A percentile compares a stretch with the other conserved stretches of the same genome.
phyloP scores from a whole-genome alignment of 352 stramenopile genomes.

The Phytophthora pluvialis region DNA sequence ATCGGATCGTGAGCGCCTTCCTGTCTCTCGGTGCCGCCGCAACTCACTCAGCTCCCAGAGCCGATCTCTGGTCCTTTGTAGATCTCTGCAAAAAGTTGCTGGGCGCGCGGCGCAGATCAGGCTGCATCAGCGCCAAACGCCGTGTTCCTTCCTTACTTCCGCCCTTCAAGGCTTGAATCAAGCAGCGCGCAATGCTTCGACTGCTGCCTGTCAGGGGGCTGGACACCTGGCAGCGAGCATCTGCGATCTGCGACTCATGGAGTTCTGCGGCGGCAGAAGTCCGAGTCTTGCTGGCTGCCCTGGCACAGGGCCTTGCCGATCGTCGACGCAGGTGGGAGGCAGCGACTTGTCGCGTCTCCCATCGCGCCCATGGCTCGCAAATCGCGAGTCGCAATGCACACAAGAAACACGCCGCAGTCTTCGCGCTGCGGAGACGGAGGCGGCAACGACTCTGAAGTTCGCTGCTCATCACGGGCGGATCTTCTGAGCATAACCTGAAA shows the following conservation, averaged over 20 bases:
- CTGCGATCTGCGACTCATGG: neutral
- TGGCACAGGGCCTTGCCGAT: constrained; percentile 10
- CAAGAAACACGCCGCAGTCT: neutral
- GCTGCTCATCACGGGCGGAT: neutral
- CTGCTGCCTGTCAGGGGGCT: constrained; percentile 5
- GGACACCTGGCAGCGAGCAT: constrained; percentile 2
- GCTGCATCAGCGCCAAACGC: neutral
- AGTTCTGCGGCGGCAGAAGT: no score
- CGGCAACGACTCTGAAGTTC: neutral
- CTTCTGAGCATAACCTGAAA: neutral
- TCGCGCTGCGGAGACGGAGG: neutral
- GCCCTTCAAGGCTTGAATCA: no score
- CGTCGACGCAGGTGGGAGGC: constrained; percentile 2
- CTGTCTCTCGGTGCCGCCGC: constrained; percentile 1
- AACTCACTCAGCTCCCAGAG: neutral
- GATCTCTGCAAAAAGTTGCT: constrained; percentile 17
- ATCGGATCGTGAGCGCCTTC: constrained; percentile 13
- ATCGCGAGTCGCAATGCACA: no score
- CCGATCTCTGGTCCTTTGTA: constrained; percentile 17
- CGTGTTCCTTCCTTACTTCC: neutral
- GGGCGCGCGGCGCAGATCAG: constrained; percentile 1
- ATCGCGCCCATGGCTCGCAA: neutral
- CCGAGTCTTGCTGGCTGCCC: neutral
- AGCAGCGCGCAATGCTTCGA: constrained; percentile 8
- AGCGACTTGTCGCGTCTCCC: constrained; percentile 6